phyloP scores from a whole-genome alignment of 1,284 basidiomycete genomes.

The Leccinum fuscescens region DNA sequence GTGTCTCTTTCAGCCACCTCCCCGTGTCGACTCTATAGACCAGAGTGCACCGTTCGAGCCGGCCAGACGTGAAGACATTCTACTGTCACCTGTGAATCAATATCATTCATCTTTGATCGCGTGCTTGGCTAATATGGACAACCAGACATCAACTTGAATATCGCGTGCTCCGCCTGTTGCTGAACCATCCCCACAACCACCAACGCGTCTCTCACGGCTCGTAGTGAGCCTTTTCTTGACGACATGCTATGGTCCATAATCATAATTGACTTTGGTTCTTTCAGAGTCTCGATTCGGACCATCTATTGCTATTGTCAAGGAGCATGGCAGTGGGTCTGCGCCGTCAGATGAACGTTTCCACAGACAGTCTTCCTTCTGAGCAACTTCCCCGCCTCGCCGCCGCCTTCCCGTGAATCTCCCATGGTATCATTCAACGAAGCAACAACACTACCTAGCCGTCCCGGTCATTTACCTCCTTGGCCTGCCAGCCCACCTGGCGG shows the following conservation, averaged over 20 bases:
- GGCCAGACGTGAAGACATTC: slow-evolving; percentile 10
- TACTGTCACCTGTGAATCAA: slow-evolving; percentile 20
- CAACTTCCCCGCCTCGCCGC: slow-evolving; percentile 22
- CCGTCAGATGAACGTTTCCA: slow-evolving; percentile 10
- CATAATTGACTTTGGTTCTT: background rate
- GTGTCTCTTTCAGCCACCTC: slow-evolving; percentile 11
- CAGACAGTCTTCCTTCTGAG: slow-evolving; percentile 19
- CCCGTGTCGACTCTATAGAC: slow-evolving; percentile 10
- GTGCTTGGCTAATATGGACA: slow-evolving; percentile 9
- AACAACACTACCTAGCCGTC: slow-evolving; percentile 5
- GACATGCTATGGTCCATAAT: background rate
- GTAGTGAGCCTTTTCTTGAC: slow-evolving; percentile 14
- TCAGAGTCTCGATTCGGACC: slow-evolving; percentile 35
- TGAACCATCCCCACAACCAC: slow-evolving; percentile 11
- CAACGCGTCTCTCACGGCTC: slow-evolving; percentile 20
- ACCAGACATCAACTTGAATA: slow-evolving; percentile 11
- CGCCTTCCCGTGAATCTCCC: slow-evolving; percentile 34
- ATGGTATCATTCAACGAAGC: slow-evolving; percentile 19
- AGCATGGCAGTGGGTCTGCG: slow-evolving; percentile 13
- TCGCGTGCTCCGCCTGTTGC: slow-evolving; percentile 4
- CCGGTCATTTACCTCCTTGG: slow-evolving; percentile 23
- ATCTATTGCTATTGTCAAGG: slow-evolving; percentile 22
- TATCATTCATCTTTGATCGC: background rate
- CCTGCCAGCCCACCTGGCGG: slow-evolving; percentile 21
- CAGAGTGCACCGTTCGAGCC: slow-evolving; percentile 5